phyloP scores from a whole-genome alignment of 2,329 filamentous ascomycete genomes.

The Lomentospora prolificans region DNA sequence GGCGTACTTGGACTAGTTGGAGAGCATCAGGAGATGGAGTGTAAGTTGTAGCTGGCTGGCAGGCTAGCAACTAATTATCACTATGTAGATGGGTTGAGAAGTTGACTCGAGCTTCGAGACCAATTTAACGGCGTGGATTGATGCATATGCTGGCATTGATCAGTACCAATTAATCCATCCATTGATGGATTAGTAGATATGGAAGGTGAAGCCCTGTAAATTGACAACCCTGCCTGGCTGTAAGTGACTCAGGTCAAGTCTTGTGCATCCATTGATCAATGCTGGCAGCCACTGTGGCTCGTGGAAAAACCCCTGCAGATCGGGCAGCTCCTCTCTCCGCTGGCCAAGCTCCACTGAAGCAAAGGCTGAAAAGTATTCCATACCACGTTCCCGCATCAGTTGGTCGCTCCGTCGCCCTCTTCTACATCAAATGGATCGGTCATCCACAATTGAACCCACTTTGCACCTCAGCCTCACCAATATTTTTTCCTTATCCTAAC shows the following conservation, averaged over 20 bases:
- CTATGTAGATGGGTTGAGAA: too few species aligned
- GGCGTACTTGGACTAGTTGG: constrained; percentile 9
- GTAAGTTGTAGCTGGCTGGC: neutral
- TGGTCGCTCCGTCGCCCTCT: too few species aligned
- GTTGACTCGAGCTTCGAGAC: too few species aligned
- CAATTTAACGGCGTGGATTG: too few species aligned
- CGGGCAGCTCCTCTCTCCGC: neutral
- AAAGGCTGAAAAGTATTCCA: neutral
- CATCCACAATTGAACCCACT: too few species aligned
- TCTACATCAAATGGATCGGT: neutral
- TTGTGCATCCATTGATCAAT: too few species aligned
- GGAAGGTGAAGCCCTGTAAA: too few species aligned
- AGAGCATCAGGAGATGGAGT: neutral
- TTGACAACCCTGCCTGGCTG: too few species aligned
- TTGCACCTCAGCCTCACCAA: neutral
- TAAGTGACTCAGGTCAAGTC: neutral
- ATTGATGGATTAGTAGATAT: too few species aligned
- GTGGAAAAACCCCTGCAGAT: neutral
- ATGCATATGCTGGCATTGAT: too few species aligned
- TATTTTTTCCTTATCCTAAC: neutral
- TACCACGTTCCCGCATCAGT: neutral
- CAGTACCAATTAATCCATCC: too few species aligned
- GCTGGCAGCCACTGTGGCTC: neutral
- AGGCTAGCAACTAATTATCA: too few species aligned
- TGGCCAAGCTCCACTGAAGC: neutral